These are phyloP conservation scores for Polychytrium aggregatum DNA, from an alignment of 192 early-diverging fungal species.

Conservation along the genomic window DNA sequence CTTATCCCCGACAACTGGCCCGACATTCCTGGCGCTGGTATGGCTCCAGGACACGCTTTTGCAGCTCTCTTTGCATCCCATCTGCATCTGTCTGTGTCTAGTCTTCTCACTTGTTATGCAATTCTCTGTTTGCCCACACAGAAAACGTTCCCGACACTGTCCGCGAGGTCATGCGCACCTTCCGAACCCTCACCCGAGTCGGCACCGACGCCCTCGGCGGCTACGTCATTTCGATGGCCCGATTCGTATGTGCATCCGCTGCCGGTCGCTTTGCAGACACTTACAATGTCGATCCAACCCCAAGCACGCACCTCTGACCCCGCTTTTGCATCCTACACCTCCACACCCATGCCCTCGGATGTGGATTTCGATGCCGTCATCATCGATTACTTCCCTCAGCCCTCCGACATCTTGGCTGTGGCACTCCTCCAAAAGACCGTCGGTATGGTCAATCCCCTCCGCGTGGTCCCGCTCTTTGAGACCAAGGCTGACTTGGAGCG, in stretches of 20 bases:
- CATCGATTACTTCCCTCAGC: not conserved
- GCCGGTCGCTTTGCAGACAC: no score
- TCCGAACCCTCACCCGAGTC: conserved; percentile 14
- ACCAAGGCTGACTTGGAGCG: conserved; percentile 22
- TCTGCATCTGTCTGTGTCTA: no score
- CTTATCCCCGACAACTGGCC: conserved; percentile 18
- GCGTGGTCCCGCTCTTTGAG: conserved; percentile 21
- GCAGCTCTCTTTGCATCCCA: no score
- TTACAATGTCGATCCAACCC: no score
- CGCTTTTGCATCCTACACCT: no score
- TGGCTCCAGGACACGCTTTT: no score
- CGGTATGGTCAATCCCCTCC: conserved; percentile 11
- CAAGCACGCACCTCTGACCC: no score
- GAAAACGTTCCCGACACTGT: conserved; percentile 8
- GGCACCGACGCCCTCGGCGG: conserved; percentile 16
- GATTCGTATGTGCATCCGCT: not conserved
- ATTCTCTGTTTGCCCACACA: no score
- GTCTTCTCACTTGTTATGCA: no score
- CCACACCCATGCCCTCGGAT: no score
- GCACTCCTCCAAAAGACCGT: conserved; percentile 15
- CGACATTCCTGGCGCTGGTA: not conserved
- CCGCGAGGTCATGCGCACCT: conserved; percentile 18
- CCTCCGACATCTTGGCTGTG: conserved; percentile 20
- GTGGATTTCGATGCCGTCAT: not conserved
- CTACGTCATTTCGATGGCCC: conserved; percentile 25